These are phyloP conservation scores for Prototheca wickerhamii DNA, from an alignment of 163 green algal species.

Conservation along the genomic window DNA sequence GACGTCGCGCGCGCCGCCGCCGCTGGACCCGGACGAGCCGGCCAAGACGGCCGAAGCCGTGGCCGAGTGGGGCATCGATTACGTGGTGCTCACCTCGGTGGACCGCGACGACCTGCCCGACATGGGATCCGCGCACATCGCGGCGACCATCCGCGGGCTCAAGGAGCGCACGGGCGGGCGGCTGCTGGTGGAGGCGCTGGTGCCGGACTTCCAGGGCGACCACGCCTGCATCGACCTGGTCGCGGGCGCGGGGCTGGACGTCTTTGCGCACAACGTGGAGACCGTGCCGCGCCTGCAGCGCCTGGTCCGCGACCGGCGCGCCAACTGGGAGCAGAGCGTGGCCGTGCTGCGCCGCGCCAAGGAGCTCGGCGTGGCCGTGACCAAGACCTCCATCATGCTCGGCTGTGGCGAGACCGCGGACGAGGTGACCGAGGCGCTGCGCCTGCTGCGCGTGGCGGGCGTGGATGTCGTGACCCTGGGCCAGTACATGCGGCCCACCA, in stretches of 20 bases:
- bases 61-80: conserved; percentile 53
- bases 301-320: conserved; percentile 81
- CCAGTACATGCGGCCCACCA: conserved; percentile 98
- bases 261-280: conserved; percentile 99
- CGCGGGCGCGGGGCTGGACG: conserved; percentile 82
- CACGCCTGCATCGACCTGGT: conserved; percentile 51
- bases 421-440: conserved; percentile 69
- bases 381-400: conserved; percentile 97
- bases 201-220: conserved; percentile 86
- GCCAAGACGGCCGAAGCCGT: conserved; percentile 81
- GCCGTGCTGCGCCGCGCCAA: conserved; percentile 78
- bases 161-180: conserved; percentile 58
- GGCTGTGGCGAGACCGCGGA: conserved; percentile 82
- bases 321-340: conserved; percentile 85
- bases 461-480: conserved; percentile 96
- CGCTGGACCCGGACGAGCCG: conserved; percentile 84
- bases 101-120: conserved; percentile 95
- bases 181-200: conserved; percentile 85
- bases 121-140: conserved; percentile 71
- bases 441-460: conserved; percentile 13
- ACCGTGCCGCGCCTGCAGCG: conserved; percentile 69
- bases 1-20: conserved; percentile 73
- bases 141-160: conserved; percentile 56
- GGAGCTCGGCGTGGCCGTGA: conserved; percentile 49
- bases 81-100: conserved; percentile 91